Evolutionary conservation across 371 early-diverging fungal species (phyloP).

Genomic region (Syncephalis plumigaleata): DNA sequence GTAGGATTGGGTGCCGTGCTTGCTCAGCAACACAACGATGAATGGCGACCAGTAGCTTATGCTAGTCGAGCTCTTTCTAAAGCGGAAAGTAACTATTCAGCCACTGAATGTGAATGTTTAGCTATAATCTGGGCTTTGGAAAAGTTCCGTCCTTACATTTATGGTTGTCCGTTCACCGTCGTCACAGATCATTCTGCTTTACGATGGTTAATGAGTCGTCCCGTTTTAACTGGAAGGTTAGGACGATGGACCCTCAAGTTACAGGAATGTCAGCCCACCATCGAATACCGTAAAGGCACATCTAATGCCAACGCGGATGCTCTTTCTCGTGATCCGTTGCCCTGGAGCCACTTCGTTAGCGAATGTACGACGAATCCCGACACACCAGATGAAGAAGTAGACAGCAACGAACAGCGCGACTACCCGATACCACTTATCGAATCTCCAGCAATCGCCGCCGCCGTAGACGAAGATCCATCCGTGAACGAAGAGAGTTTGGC

Average conservation of each 20-base stretch:
- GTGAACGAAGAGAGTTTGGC: no score
- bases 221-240: constrained; percentile 6
- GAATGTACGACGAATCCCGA: background rate
- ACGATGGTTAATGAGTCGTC: constrained; percentile 3
- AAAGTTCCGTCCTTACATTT: constrained; percentile 13
- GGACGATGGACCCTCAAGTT: constrained; percentile 12
- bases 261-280: constrained; percentile 9
- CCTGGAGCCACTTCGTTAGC: background rate
- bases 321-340: constrained; percentile 8
- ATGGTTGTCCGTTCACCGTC: constrained; percentile 10
- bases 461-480: no score
- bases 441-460: no score
- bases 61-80: background rate
- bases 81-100: constrained; percentile 9
- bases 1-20: constrained; percentile 16
- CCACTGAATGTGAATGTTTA: constrained; percentile 12
- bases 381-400: no score
- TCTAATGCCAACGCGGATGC: constrained; percentile 13
- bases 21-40: constrained; percentile 11
- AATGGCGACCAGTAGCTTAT: constrained; percentile 9
- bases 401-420: background rate
- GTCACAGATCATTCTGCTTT: constrained; percentile 16
- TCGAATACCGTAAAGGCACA: constrained; percentile 8
- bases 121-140: constrained; percentile 16
- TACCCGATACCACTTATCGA: background rate